Evolutionary conservation across 1,284 basidiomycete genomes (phyloP).

Genomic region (Rhodotorula sp.): DNA sequence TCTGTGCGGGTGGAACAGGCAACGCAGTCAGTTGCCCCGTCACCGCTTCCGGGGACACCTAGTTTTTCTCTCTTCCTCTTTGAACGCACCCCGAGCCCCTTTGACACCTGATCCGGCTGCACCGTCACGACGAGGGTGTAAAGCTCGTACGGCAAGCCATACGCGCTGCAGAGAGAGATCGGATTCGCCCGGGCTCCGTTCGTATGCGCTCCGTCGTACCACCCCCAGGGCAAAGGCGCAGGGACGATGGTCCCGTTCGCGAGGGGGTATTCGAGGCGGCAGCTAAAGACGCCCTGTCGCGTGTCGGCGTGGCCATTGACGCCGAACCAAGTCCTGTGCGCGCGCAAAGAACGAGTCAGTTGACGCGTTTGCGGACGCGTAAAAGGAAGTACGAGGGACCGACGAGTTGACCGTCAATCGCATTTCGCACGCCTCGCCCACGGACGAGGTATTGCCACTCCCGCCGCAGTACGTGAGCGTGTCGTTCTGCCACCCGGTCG

Average conservation of each 20-base stretch:
- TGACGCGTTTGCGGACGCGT: too few relatives aligned
- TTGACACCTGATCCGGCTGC: constrained; percentile 3
- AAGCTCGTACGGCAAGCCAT: background rate
- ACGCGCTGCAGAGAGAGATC: background rate
- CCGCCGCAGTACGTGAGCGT: background rate
- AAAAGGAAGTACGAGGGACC: background rate
- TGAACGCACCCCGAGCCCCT: background rate
- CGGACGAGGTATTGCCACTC: background rate
- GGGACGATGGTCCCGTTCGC: background rate
- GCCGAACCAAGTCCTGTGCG: background rate
- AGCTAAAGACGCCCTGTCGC: background rate
- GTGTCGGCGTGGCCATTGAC: constrained; percentile 4
- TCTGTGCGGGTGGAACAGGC: background rate
- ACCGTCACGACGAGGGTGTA: constrained; percentile 11
- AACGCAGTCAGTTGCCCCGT: too few relatives aligned
- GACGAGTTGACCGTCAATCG: background rate
- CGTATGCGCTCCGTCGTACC: constrained; percentile 5
- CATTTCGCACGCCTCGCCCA: background rate
- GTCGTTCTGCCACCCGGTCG: background rate
- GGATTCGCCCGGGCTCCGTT: background rate
- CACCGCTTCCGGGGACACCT: too few relatives aligned
- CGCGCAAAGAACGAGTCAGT: background rate
- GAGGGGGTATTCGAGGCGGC: background rate
- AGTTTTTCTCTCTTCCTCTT: too few relatives aligned
- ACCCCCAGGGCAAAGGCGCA: background rate